phyloP scores from a whole-genome alignment of 2,329 filamentous ascomycete genomes.

The Zymoseptoria tritici region DNA sequence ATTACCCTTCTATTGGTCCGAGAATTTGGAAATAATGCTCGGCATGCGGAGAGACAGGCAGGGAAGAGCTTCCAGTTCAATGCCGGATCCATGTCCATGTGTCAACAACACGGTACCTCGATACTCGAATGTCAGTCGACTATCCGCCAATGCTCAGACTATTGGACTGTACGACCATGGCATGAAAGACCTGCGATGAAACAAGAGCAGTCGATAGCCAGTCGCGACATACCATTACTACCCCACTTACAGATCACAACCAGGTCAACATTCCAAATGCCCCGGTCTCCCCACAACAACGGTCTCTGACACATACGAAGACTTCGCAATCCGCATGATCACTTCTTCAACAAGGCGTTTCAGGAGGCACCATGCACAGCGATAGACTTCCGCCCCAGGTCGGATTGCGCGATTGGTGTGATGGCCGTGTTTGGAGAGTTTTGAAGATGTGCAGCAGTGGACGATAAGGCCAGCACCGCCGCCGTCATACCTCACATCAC shows the following conservation, averaged over 20 bases:
- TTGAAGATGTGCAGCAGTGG: neutral
- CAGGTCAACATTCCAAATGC: no score
- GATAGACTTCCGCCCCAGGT: neutral
- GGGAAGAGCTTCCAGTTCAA: neutral
- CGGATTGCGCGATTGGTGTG: neutral
- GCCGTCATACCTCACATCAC: neutral
- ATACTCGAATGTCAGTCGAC: neutral
- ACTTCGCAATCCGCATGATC: neutral
- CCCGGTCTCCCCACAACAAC: neutral
- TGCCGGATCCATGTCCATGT: neutral
- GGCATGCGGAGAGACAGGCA: neutral
- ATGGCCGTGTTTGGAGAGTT: neutral
- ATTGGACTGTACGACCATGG: neutral
- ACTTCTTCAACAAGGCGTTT: neutral
- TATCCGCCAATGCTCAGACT: neutral
- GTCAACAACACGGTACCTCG: neutral
- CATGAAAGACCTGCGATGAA: neutral
- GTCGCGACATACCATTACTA: no score
- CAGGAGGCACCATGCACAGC: neutral
- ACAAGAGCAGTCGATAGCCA: no score
- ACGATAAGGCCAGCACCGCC: neutral
- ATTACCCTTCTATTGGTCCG: neutral
- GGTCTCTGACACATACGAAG: neutral
- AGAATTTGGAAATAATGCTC: neutral
- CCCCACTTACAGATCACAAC: no score